Base-by-base conservation (phyloP, 148 eudicot species). In the Rhododendron ovatum region DNA sequence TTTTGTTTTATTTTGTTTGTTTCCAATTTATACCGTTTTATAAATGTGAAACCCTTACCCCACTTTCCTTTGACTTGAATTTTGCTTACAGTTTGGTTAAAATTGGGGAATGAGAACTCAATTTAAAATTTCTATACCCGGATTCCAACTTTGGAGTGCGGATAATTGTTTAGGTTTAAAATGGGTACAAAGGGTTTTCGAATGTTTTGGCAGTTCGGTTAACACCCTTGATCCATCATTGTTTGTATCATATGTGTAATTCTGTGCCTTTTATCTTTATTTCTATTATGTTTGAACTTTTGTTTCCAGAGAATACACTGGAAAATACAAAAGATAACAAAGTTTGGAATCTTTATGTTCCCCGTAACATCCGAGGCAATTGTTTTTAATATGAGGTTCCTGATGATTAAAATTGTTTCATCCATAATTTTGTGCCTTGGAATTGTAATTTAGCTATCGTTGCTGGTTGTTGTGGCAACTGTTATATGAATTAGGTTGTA, bases 401-500 rank as follows among this genome's bases (percentile, higher is more conserved):
- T 63, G 76, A 83, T 43, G 13, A 65, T 65, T 18, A 48, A 59
- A 37, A 51, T 53, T 26, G 0, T 35, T 82, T 24, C 28, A 33
- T 82, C 39, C 50, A 82, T 15, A 67, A 28, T 14, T 67, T 13
- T 65, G 45, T 83, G 15, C 26, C 75, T 15, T 26, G 57, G 45
- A 71, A 26, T 1, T 57, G 33, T 26, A 47, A 47, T 69, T n/a
- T 74, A 48, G 12, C 9, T 15, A 20, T 20, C 45, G 17, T 83
- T 75, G n/a, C 53, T 77, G 4, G 17, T 35, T 65, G 45, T 71
- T 83, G 55, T 69, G n/a, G 35, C 47, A 53, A 30, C 69, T 84
- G 81, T 30, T 82, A 77, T 76, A 69, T 55, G 47, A 53, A 67
- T 35, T 86, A 95, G 98, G 99, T 94, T 87, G 87, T 95, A 50